Evolutionary conservation across 305 asterid species (phyloP).

Genomic region (Ajuga reptans): DNA sequence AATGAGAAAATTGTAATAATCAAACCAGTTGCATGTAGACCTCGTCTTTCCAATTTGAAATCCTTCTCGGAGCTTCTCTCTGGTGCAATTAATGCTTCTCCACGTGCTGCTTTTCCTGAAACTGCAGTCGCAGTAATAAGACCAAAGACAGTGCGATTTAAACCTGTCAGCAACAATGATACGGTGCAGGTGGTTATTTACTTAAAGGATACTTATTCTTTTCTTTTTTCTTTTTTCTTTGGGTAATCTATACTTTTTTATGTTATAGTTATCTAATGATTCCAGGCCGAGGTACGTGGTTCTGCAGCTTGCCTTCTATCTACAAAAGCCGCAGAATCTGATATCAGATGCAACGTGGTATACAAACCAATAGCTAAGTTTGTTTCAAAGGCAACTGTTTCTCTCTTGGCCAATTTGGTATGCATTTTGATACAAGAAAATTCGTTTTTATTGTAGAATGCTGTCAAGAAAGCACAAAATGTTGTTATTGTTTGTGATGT

Average conservation of each 20-base stretch:
- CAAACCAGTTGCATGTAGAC: slow-evolving; percentile 83
- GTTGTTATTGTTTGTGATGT: neutral
- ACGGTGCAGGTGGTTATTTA: slow-evolving; percentile 27
- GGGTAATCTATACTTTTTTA: neutral
- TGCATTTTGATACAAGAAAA: slow-evolving; percentile 20
- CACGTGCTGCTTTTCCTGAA: slow-evolving; percentile 29
- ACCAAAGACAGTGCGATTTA: slow-evolving; percentile 59
- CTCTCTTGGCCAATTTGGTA: slow-evolving; percentile 67
- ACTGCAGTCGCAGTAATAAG: slow-evolving; percentile 39
- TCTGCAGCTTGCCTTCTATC: slow-evolving; percentile 29
- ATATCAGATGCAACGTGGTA: slow-evolving; percentile 32
- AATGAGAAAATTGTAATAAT: slow-evolving; percentile 45
- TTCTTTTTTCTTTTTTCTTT: neutral
- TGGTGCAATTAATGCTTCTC: slow-evolving; percentile 37
- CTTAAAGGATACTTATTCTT: slow-evolving; percentile 17
- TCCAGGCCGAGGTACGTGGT: slow-evolving; percentile 36
- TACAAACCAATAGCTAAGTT: slow-evolving; percentile 71
- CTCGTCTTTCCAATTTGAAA: slow-evolving; percentile 37
- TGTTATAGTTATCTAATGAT: slow-evolving; percentile 12
- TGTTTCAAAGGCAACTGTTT: slow-evolving; percentile 46
- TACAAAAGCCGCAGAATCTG: slow-evolving; percentile 28
- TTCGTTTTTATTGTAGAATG: neutral
- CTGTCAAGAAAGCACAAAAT: neutral
- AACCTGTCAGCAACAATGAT: slow-evolving; percentile 25
- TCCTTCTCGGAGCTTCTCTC: slow-evolving; percentile 45